Evolutionary conservation across 2,329 filamentous ascomycete genomes (phyloP), one percentile per base, ranked within the genome.

Genomic region (Neofusicoccum parvum): DNA sequence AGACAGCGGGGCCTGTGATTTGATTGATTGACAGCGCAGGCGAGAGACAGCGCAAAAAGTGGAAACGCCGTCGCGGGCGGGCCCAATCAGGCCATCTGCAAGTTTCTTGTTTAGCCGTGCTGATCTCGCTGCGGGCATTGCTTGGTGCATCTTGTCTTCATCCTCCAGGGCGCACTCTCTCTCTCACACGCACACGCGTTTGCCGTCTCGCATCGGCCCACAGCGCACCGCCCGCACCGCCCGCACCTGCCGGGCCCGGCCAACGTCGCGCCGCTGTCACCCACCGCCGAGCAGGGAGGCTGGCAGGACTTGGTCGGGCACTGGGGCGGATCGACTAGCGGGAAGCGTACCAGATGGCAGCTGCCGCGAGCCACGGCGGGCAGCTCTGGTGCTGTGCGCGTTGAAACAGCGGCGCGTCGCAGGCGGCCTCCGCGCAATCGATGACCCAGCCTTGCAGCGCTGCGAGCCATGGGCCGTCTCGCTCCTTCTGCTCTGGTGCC

Each of bases 11-110:
- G 54, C 39, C 54, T 45, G 54, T 60, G 41, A 32, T 46, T 58
- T 58, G 54, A 45, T 34, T 48, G 56, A 60, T 48, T 46, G 56
- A 36, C 53, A 20, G 54, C 39, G 14, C 39, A 60, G 56, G 41
- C 41, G 41, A 60, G 27, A 23, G n/a, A 3, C 41, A 36, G 27
- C 15, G n/a, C 27, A 32, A 59, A 59, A 59, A 59, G 54, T 59
- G 54, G 54, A 20, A 39, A 45, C 20, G 36, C 17, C 36, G 7
- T 23, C 27, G 20, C 43, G 27, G 39, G 14, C 37, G 43, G n/a
- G n/a, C 43, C 32, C 56, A 48, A 60, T 53, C 50, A 53, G 50
- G 50, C 50, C 50, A 53, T 53, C 50, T 39, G 14, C 46, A 27
- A 49, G 46, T 56, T 56, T 43, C 36, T 15, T 56, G 37, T 14